Conservation (phyloP, 495 filamentous ascomycete species). For the Lasiosphaeria ovina region DNA sequence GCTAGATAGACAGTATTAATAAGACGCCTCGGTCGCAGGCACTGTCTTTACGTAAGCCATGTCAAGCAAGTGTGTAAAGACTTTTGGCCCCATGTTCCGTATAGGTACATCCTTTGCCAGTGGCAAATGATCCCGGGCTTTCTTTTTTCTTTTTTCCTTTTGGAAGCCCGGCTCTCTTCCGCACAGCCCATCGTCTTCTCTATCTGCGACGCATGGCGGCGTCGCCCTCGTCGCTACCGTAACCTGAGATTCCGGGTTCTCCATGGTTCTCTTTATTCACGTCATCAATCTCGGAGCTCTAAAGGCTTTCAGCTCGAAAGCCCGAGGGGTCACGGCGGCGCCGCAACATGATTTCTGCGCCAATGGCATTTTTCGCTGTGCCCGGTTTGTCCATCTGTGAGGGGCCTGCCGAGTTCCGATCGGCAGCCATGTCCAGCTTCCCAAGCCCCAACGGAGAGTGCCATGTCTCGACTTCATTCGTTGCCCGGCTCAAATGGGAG, state of each 20-base stretch:
- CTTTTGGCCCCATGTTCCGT: too few species aligned
- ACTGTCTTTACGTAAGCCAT: too few species aligned
- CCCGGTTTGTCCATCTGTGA: not conserved
- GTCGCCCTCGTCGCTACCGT: not conserved
- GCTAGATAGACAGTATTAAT: too few species aligned
- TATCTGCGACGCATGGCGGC: not conserved
- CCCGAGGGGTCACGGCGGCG: not conserved
- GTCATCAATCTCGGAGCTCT: not conserved
- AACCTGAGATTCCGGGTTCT: not conserved
- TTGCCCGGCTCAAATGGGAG: constrained; percentile 24
- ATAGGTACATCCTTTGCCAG: too few species aligned
- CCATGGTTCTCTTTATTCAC: not conserved
- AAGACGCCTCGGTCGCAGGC: too few species aligned
- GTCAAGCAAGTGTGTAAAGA: too few species aligned
- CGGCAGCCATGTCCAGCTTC: constrained; percentile 8
- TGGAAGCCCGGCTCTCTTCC: not conserved
- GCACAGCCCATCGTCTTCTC: not conserved
- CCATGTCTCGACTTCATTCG: constrained; percentile 12
- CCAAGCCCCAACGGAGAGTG: constrained; percentile 2
- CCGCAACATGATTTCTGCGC: not conserved
- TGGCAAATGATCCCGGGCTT: not conserved
- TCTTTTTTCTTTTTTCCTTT: not conserved
- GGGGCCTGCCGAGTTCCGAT: constrained; percentile 10
- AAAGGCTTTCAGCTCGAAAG: not conserved
- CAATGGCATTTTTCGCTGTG: constrained; percentile 1